Evolutionary conservation across 768 basidiomycete genomes (phyloP).

Genomic region (Vishniacozyma victoriae): DNA sequence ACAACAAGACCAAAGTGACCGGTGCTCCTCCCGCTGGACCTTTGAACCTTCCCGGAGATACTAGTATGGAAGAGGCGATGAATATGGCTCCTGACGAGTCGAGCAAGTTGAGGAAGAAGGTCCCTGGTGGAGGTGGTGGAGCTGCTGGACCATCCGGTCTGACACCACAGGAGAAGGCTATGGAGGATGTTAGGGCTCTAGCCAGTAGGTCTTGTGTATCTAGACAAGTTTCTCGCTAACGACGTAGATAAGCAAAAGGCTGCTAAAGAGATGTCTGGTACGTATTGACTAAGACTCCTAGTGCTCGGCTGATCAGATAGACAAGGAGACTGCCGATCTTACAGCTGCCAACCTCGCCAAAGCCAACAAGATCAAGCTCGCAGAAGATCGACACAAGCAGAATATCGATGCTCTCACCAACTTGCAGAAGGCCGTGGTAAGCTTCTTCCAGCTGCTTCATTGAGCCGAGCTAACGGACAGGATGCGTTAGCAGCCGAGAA

Average conservation of each 20-base stretch:
- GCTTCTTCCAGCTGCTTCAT: not conserved
- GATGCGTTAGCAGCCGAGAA: slow-evolving; percentile 35
- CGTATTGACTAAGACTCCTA: slow-evolving; percentile 4
- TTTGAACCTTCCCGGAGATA: slow-evolving; percentile 1
- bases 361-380: slow-evolving; percentile 35
- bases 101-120: slow-evolving; percentile 17
- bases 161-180: slow-evolving; percentile 15
- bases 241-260: slow-evolving; percentile 28
- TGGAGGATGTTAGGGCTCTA: slow-evolving; percentile 34
- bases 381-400: slow-evolving; percentile 38
- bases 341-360: slow-evolving; percentile 28
- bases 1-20: not conserved
- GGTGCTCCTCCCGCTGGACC: not conserved
- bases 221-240: not conserved
- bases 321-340: slow-evolving; percentile 25
- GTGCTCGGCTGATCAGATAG: not conserved
- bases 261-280: slow-evolving; percentile 32
- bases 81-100: slow-evolving; percentile 1
- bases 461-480: slow-evolving; percentile 1
- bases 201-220: slow-evolving; percentile 21
- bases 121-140: not conserved
- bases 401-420: slow-evolving; percentile 36
- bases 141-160: not conserved
- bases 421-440: slow-evolving; percentile 36
- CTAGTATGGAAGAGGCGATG: not conserved